Conservation (phyloP, 352 stramenopile genomes). For the Globisporangium nunn region DNA sequence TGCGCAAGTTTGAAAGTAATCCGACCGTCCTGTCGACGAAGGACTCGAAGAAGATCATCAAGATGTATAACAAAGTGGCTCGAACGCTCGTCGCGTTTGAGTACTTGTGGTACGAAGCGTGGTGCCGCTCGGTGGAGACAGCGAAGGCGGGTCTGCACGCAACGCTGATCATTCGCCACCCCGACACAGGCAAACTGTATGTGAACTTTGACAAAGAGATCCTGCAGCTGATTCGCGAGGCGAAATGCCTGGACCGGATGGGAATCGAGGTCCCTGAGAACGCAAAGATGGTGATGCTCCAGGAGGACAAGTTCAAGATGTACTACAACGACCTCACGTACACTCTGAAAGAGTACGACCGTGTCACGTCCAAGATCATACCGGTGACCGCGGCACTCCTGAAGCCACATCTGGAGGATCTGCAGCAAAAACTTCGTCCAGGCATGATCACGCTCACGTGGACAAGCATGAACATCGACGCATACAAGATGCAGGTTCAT, state of each 20-base stretch:
- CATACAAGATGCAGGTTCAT: slow-evolving; percentile 66
- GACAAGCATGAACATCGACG: slow-evolving; percentile 88
- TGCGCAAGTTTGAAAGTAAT: slow-evolving; percentile 85
- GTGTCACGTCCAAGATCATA: slow-evolving; percentile 67
- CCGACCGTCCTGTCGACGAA: slow-evolving; percentile 78
- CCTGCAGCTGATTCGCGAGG: slow-evolving; percentile 81
- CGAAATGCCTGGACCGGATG: slow-evolving; percentile 78
- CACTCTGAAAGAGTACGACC: slow-evolving; percentile 75
- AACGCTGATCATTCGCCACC: slow-evolving; percentile 82
- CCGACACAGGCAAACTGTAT: slow-evolving; percentile 60
- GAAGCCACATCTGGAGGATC: slow-evolving; percentile 60
- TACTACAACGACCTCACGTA: slow-evolving; percentile 84
- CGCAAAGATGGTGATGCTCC: slow-evolving; percentile 76
- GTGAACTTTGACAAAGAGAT: slow-evolving; percentile 90
- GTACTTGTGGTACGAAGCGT: slow-evolving; percentile 87
- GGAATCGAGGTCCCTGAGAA: slow-evolving; percentile 79
- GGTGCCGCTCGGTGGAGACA: slow-evolving; percentile 74
- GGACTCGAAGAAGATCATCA: slow-evolving; percentile 88
- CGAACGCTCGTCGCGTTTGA: slow-evolving; percentile 87
- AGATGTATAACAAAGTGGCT: slow-evolving; percentile 88
- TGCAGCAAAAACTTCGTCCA: slow-evolving; percentile 69
- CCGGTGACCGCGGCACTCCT: slow-evolving; percentile 51
- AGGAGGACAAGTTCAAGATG: slow-evolving; percentile 85
- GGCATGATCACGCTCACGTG: slow-evolving; percentile 84
- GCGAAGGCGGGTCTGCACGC: slow-evolving; percentile 69